Evolutionary conservation across 148 eudicot genomes (phyloP).

Genomic region (Bassia scoparia): DNA sequence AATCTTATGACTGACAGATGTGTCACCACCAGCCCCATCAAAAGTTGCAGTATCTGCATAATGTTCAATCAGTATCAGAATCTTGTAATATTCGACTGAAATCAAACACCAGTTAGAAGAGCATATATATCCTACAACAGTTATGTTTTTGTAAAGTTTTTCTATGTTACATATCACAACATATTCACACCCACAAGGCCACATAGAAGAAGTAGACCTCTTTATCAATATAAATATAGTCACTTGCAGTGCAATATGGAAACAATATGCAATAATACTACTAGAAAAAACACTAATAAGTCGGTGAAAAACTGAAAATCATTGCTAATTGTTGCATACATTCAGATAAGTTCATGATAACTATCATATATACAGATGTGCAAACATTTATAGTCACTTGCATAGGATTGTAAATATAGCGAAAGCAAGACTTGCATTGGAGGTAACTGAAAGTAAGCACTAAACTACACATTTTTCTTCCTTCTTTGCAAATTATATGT

Average conservation of each 20-base stretch:
- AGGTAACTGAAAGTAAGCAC: neutral
- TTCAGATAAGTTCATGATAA: too few species aligned
- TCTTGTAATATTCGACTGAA: neutral
- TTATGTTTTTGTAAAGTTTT: neutral
- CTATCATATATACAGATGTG: too few species aligned
- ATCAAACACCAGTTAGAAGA: neutral
- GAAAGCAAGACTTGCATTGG: neutral
- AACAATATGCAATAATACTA: too few species aligned
- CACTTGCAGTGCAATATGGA: too few species aligned
- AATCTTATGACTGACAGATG: constrained; percentile 37
- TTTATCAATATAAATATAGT: neutral
- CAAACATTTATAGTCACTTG: neutral
- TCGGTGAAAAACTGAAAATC: too few species aligned
- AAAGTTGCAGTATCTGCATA: constrained; percentile 40
- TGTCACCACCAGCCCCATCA: constrained; percentile 40
- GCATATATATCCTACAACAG: neutral
- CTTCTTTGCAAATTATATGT: too few species aligned
- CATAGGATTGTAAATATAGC: neutral
- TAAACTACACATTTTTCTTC: neutral
- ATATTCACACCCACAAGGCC: neutral
- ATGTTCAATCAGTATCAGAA: neutral
- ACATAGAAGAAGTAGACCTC: neutral
- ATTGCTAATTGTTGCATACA: too few species aligned
- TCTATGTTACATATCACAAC: neutral
- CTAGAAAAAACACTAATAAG: too few species aligned